Conservation (phyloP, 202 grass and related monocot species). For the Setaria viridis region DNA sequence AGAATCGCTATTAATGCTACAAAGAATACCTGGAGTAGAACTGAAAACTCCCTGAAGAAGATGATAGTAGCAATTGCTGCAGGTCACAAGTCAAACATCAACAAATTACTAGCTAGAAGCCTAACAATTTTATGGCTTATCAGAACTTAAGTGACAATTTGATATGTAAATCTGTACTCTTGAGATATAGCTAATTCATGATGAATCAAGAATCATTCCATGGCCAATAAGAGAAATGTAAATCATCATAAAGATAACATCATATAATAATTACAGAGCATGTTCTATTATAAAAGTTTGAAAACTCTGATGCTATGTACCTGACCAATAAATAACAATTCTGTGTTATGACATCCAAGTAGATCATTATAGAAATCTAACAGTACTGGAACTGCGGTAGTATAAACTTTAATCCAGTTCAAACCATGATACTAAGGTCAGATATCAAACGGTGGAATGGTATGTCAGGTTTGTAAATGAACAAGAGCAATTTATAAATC, state of each 20-base stretch:
- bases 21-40: slow-evolving; percentile 57
- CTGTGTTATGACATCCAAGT: background rate
- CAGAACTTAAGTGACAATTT: slow-evolving; percentile 11
- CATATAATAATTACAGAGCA: background rate
- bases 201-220: background rate
- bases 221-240: background rate
- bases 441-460: background rate
- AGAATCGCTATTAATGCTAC: background rate
- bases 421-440: background rate
- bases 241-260: slow-evolving; percentile 15
- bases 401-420: background rate
- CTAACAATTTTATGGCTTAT: slow-evolving; percentile 22
- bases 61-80: slow-evolving; percentile 72
- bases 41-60: slow-evolving; percentile 60
- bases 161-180: slow-evolving; percentile 2
- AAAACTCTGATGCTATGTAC: slow-evolving; percentile 1
- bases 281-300: background rate
- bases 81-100: slow-evolving; percentile 44
- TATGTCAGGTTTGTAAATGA: slow-evolving; percentile 8
- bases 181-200: background rate
- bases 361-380: background rate
- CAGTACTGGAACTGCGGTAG: background rate
- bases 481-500: slow-evolving; percentile 19
- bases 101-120: slow-evolving; percentile 12
- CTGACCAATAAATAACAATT: slow-evolving; percentile 24